phyloP scores from a whole-genome alignment of 2,329 filamentous ascomycete genomes.

The Lachnellula arida region DNA sequence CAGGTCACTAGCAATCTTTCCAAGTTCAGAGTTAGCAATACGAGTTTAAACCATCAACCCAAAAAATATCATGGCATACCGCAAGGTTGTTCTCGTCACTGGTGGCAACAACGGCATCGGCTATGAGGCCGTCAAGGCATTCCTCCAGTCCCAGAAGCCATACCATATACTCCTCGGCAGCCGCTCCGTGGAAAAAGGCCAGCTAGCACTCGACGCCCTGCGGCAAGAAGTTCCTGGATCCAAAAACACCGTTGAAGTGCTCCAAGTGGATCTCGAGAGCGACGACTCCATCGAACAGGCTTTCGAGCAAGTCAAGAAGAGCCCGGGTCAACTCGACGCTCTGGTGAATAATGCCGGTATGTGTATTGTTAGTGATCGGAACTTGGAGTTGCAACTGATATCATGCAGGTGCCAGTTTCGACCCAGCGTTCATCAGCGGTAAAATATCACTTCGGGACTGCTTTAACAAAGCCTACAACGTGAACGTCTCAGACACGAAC shows the following conservation, averaged over 20 bases:
- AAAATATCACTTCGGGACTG: conserved; percentile 26
- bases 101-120: conserved; percentile 42
- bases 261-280: conserved; percentile 21
- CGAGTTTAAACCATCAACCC: no score
- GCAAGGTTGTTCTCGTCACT: conserved; percentile 35
- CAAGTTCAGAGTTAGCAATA: no score
- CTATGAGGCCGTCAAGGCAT: conserved; percentile 37
- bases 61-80: conserved; percentile 4
- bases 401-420: conserved; percentile 24
- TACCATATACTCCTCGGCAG: conserved; percentile 39
- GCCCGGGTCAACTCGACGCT: conserved; percentile 15
- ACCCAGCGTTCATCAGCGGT: conserved; percentile 28
- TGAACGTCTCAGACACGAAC: conserved; percentile 31
- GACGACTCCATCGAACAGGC: conserved; percentile 24
- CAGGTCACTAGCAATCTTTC: no score
- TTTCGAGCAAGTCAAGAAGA: conserved; percentile 13
- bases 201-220: conserved; percentile 34
- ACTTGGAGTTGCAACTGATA: no score
- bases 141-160: conserved; percentile 33
- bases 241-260: conserved; percentile 20
- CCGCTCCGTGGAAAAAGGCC: conserved; percentile 33
- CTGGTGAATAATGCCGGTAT: conserved; percentile 24
- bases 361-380: not conserved
- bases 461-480: conserved; percentile 27
- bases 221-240: conserved; percentile 30